Conservation (phyloP, 768 basidiomycete genomes). For the Tricholoma saponaceum region DNA sequence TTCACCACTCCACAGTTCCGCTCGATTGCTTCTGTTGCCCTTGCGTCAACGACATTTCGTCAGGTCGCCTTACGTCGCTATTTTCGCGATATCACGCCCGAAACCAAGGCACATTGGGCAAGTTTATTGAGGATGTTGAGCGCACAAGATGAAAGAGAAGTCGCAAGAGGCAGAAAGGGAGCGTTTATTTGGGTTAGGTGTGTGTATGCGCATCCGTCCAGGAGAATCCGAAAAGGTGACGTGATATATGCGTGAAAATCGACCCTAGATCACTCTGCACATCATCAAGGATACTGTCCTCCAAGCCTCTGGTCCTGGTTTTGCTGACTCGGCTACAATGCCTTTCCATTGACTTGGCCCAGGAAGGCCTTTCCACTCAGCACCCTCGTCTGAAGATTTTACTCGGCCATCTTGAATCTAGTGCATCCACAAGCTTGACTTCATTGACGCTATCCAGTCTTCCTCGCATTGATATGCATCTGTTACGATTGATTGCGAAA, state of each 20-base stretch:
- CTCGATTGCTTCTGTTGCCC: conserved; percentile 33
- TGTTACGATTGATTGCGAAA: conserved; percentile 44
- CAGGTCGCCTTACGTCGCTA: conserved; percentile 37
- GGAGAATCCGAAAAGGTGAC: background rate
- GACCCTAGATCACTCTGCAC: conserved; percentile 26
- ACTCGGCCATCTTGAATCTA: conserved; percentile 24
- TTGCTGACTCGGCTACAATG: conserved; percentile 31
- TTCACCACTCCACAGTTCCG: conserved; percentile 19
- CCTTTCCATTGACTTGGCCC: conserved; percentile 38
- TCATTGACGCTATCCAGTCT: conserved; percentile 48
- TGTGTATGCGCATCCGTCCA: conserved; percentile 20
- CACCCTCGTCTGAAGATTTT: conserved; percentile 30
- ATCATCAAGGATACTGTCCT: conserved; percentile 26
- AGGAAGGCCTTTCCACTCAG: conserved; percentile 43
- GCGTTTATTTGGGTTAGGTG: conserved; percentile 47
- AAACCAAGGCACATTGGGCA: conserved; percentile 18
- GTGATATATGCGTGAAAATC: conserved; percentile 7
- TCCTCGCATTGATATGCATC: conserved; percentile 49
- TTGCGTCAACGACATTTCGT: conserved; percentile 39
- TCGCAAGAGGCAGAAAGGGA: conserved; percentile 9
- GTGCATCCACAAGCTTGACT: conserved; percentile 34
- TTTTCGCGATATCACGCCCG: conserved; percentile 28
- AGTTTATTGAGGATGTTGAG: conserved; percentile 19
- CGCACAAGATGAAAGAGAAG: conserved; percentile 15
- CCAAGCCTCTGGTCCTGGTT: conserved; percentile 19